These are phyloP conservation scores for Acer negundo DNA, from an alignment of 345 rosid genomes.

Conservation along the genomic window DNA sequence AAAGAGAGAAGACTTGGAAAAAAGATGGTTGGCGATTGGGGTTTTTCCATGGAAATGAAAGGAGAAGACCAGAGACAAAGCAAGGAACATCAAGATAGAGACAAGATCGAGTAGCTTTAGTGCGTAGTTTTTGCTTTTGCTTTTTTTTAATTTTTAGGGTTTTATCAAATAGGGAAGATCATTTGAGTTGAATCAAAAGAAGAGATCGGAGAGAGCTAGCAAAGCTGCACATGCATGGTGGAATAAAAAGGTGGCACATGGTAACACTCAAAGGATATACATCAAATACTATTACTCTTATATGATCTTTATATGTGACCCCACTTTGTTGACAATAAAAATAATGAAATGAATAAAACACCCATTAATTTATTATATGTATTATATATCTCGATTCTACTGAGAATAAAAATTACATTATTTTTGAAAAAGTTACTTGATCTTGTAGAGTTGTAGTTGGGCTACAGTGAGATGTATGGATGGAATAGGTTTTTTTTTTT, in stretches of 20 bases:
- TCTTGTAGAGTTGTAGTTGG: constrained; percentile 9
- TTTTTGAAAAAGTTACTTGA: not conserved
- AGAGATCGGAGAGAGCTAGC: constrained; percentile 20
- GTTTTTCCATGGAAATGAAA: constrained; percentile 28
- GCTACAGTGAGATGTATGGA: not conserved
- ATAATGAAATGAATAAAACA: not conserved
- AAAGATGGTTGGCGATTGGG: constrained; percentile 19
- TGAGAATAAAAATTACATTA: not conserved
- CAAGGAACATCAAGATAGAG: constrained; percentile 51
- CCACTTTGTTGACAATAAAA: not conserved
- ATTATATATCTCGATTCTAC: not conserved
- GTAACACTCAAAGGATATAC: constrained; percentile 11
- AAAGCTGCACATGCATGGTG: constrained; percentile 28
- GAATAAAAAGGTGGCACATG: constrained; percentile 36
- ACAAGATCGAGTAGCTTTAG: constrained; percentile 50
- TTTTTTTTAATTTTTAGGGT: constrained; percentile 19
- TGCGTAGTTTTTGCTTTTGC: constrained; percentile 42
- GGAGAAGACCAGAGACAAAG: constrained; percentile 47
- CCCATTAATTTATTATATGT: not conserved
- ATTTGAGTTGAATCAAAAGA: constrained; percentile 36
- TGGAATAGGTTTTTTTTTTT: not conserved
- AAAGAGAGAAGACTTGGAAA: not conserved
- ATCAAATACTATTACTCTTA: not conserved
- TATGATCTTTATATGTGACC: not conserved
- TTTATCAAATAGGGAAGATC: constrained; percentile 27